A percentile compares a stretch with the other conserved stretches of the same genome.
Conservation (phyloP, 768 basidiomycete species). For the Trametes cubensis region DNA sequence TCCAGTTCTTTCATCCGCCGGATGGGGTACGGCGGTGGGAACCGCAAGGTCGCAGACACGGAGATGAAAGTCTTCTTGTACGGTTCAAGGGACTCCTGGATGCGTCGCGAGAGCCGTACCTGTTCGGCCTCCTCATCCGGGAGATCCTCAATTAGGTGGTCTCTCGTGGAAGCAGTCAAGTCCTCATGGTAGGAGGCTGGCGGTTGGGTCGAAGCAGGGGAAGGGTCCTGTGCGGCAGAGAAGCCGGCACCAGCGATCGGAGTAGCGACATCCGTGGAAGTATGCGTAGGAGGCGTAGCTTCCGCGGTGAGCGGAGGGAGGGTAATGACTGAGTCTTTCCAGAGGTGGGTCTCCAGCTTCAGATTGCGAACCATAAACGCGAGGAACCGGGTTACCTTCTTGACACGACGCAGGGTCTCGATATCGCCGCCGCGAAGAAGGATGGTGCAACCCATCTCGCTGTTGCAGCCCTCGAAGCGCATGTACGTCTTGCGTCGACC, state of each 20-base stretch:
- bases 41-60: slow-evolving; percentile 88
- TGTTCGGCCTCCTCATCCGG: slow-evolving; percentile 76
- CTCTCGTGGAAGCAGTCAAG: slow-evolving; percentile 6
- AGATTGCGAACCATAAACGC: slow-evolving; percentile 91
- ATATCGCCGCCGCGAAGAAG: slow-evolving; percentile 86
- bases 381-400: slow-evolving; percentile 91
- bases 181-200: slow-evolving; percentile 41
- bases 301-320: slow-evolving; percentile 66
- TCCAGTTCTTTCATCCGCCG: slow-evolving; percentile 88
- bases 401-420: slow-evolving; percentile 79
- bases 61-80: slow-evolving; percentile 90
- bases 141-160: slow-evolving; percentile 41
- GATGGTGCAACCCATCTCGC: slow-evolving; percentile 93
- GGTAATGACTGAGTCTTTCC: slow-evolving; percentile 86
- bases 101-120: slow-evolving; percentile 69
- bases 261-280: slow-evolving; percentile 13
- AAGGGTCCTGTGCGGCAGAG: slow-evolving; percentile 10
- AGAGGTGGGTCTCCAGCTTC: slow-evolving; percentile 91
- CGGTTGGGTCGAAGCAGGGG: slow-evolving; percentile 9
- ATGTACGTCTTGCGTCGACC: slow-evolving; percentile 93
- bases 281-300: slow-evolving; percentile 56
- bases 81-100: slow-evolving; percentile 79
- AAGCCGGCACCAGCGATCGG: slow-evolving; percentile 15
- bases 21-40: slow-evolving; percentile 90
- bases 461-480: slow-evolving; percentile 95